phyloP scores from a whole-genome alignment of 331 rosid genomes.

The Pyrus hybrid region DNA sequence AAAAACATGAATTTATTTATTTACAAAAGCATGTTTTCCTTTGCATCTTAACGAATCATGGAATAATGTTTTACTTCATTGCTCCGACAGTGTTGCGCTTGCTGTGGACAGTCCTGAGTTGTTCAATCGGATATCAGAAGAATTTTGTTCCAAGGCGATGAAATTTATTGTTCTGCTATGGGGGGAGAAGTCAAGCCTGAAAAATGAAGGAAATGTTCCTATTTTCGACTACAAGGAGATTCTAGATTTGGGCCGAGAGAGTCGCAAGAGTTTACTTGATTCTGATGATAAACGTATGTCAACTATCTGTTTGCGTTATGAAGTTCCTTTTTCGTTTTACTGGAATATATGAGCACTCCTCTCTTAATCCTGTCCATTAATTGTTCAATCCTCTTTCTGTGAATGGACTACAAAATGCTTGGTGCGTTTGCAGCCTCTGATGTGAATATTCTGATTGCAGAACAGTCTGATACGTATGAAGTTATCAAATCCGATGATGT shows the following conservation, averaged over 20 bases:
- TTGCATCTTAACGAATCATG: neutral
- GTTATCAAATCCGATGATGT: slow-evolving; percentile 66
- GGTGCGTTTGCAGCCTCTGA: neutral
- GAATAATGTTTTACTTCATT: slow-evolving; percentile 7
- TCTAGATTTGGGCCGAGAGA: slow-evolving; percentile 53
- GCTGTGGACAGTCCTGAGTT: slow-evolving; percentile 74
- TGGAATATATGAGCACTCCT: neutral
- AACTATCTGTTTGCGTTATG: neutral
- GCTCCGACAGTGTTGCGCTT: slow-evolving; percentile 63
- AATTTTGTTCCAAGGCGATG: slow-evolving; percentile 49
- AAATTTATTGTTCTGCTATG: slow-evolving; percentile 77
- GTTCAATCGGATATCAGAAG: slow-evolving; percentile 59
- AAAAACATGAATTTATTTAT: neutral
- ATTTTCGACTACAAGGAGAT: slow-evolving; percentile 55
- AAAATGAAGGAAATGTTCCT: slow-evolving; percentile 37
- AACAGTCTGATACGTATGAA: slow-evolving; percentile 34
- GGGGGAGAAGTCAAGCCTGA: slow-evolving; percentile 77
- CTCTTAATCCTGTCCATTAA: neutral
- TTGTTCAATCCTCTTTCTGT: neutral
- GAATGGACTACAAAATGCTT: neutral
- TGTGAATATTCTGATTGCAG: slow-evolving; percentile 34
- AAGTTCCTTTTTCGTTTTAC: neutral
- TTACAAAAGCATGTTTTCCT: neutral
- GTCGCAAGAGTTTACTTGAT: slow-evolving; percentile 38
- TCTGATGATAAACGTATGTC: slow-evolving; percentile 27